Percentiles rank a stretch among this genome's conserved stretches.
These are phyloP conservation scores for Magnaporthiopsis rhizophila DNA, from an alignment of 2,329 filamentous ascomycete genomes.

Conservation along the genomic window DNA sequence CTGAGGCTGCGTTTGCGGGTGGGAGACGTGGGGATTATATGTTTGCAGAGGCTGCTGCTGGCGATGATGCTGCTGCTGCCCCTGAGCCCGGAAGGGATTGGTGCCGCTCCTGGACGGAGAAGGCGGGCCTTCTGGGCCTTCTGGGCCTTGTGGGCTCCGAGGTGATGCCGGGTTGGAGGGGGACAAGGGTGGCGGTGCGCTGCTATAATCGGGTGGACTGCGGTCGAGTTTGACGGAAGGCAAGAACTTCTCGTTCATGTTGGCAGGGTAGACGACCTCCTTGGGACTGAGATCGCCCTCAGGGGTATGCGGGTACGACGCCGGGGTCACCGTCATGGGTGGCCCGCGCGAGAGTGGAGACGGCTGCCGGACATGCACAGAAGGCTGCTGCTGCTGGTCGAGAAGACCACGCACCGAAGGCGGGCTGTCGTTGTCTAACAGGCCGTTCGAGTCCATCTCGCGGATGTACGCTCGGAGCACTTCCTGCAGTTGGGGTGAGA, in stretches of 20 bases:
- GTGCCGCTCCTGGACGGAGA: not conserved
- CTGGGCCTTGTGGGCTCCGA: not conserved
- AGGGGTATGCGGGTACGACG: slow-evolving; percentile 13
- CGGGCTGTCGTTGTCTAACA: slow-evolving; percentile 32
- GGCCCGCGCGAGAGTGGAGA: slow-evolving; percentile 15
- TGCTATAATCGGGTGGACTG: slow-evolving; percentile 3
- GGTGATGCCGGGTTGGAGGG: not conserved
- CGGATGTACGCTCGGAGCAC: slow-evolving; percentile 53
- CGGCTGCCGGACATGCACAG: not conserved
- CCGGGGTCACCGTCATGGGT: slow-evolving; percentile 12
- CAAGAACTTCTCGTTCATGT: slow-evolving; percentile 33
- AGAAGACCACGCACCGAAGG: slow-evolving; percentile 43
- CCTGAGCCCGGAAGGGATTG: slow-evolving; percentile 4
- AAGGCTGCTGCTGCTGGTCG: slow-evolving; percentile 22
- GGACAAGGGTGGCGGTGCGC: slow-evolving; percentile 2
- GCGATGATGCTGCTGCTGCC: not conserved
- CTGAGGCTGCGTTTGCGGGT: not conserved
- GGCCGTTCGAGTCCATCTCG: slow-evolving; percentile 44
- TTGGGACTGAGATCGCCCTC: slow-evolving; percentile 21
- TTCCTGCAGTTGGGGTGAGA: slow-evolving; percentile 33
- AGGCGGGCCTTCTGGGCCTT: slow-evolving; percentile 1
- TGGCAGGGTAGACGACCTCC: slow-evolving; percentile 25
- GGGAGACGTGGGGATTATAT: slow-evolving; percentile 3
- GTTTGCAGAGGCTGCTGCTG: not conserved
- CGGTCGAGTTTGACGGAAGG: slow-evolving; percentile 31